A percentile compares a stretch with the other conserved stretches of the same genome.
Conservation (phyloP, 2,329 filamentous ascomycete species). For the Cladosporium sp. region DNA sequence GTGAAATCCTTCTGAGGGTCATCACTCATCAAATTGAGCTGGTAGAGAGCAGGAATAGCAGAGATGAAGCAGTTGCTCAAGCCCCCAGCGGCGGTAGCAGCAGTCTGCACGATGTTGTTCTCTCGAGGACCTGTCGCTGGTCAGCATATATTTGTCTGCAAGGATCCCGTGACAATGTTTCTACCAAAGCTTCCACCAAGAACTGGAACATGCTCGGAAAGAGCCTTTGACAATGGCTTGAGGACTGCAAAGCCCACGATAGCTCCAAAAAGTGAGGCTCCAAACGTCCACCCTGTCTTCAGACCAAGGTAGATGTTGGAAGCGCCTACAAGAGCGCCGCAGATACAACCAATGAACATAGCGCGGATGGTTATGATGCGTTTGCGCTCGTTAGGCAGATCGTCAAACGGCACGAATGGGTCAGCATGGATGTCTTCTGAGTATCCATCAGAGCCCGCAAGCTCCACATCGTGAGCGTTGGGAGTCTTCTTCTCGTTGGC, state of each 20-base stretch:
- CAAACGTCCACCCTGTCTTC: slow-evolving; percentile 43
- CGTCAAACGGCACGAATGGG: slow-evolving; percentile 41
- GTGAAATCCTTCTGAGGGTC: slow-evolving; percentile 54
- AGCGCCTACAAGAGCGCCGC: slow-evolving; percentile 58
- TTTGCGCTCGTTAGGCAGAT: slow-evolving; percentile 41
- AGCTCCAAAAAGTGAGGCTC: slow-evolving; percentile 38
- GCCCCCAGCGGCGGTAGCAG: slow-evolving; percentile 57
- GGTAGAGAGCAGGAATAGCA: slow-evolving; percentile 58
- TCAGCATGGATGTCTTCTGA: slow-evolving; percentile 30
- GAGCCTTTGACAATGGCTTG: slow-evolving; percentile 49
- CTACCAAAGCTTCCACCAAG: slow-evolving; percentile 50
- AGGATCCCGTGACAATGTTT: no score
- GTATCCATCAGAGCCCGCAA: slow-evolving; percentile 25
- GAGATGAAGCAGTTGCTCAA: slow-evolving; percentile 56
- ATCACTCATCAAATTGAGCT: slow-evolving; percentile 48
- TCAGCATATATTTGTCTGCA: background rate
- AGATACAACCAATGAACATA: slow-evolving; percentile 51
- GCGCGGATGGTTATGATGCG: slow-evolving; percentile 54
- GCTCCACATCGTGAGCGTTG: slow-evolving; percentile 25
- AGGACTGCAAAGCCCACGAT: slow-evolving; percentile 59
- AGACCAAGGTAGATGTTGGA: slow-evolving; percentile 60
- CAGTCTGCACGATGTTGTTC: slow-evolving; percentile 59
- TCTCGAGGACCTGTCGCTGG: slow-evolving; percentile 48
- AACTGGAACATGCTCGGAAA: slow-evolving; percentile 47
- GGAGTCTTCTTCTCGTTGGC: slow-evolving; percentile 23